Evolutionary conservation across 2,329 filamentous ascomycete species (phyloP), one percentile per base, ranked within the genome.

Genomic region (Diaporthe sp.): DNA sequence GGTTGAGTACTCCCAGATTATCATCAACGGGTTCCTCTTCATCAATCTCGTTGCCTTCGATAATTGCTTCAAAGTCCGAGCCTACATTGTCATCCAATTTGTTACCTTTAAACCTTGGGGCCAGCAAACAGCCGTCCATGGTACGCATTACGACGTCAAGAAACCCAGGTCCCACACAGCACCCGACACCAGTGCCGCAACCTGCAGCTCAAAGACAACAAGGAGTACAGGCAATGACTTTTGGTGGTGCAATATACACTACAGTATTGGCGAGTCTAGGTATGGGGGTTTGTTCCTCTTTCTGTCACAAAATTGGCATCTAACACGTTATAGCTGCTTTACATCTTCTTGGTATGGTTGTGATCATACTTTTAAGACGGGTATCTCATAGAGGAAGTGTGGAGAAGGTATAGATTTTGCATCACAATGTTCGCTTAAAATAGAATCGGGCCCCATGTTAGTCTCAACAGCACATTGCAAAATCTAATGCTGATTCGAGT

Each of bases 181-280:
- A 31, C 3, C 15, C 39, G n/a, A 31, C 39, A 22, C 15, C n/a
- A 20, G n/a, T 31, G 44, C 17, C n/a, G 39, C 60, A 47, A 47
- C 17, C n/a, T 65, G 9, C 20, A 44, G 13, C n/a, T 10, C 37
- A 28, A 61, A 61, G 58, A 44, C 58, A 44, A 39, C n/a, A 31
- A 17, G 37, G 25, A 4, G 20, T 13, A 47, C 15, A 65, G 17
- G 60, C 60, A 22, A 65, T 65, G 39, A 65, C 60, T 31, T 15
- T 31, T 22, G 39, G 17, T 15, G 60, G 60, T 3, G 60, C 39
- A 47, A 31, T 65, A 65, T 65, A 65, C 15, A 47, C 13, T 7
- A 65, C 60, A 22, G 15, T 31, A 31, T 65, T 65, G 13, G 60
- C 60, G n/a, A 20, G n/a, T 31, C 25, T 65, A 65, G 60, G 60